A percentile compares a stretch with the other conserved stretches of the same genome.
phyloP scores from a whole-genome alignment of 805 yeast genomes.

The Spathaspora hagerdaliae region DNA sequence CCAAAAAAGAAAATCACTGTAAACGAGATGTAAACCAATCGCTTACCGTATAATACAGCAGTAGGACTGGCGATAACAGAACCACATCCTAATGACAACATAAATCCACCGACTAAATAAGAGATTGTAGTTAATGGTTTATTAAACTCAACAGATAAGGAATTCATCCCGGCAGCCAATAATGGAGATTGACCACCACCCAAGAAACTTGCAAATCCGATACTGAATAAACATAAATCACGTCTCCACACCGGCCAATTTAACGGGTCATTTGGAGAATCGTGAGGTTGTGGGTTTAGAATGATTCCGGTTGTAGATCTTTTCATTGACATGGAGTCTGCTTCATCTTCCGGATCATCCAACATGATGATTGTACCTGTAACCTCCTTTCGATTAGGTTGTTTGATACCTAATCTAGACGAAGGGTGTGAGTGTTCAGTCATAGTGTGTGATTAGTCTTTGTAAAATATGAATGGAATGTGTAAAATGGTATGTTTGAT shows the following conservation, averaged over 20 bases:
- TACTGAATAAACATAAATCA: conserved; percentile 47
- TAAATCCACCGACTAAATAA: conserved; percentile 54
- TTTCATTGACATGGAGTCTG: conserved; percentile 29
- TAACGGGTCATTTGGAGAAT: conserved; percentile 60
- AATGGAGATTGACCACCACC: conserved; percentile 64
- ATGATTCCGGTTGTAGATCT: conserved; percentile 47
- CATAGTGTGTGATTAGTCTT: too few relatives aligned
- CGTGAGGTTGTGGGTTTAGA: conserved; percentile 59
- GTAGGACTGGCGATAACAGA: conserved; percentile 55
- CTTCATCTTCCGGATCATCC: conserved; percentile 14
- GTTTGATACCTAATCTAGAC: conserved; percentile 31
- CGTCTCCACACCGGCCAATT: conserved; percentile 63
- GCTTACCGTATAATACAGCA: conserved; percentile 54
- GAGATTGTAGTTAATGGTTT: conserved; percentile 40
- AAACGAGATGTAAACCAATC: conserved; percentile 50
- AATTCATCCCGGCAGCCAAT: conserved; percentile 52
- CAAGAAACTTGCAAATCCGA: conserved; percentile 55
- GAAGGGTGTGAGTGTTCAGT: neutral
- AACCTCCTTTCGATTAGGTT: conserved; percentile 38
- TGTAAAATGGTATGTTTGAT: too few relatives aligned
- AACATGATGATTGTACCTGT: conserved; percentile 50
- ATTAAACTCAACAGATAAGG: conserved; percentile 40
- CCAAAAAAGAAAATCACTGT: conserved; percentile 48
- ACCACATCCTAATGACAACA: conserved; percentile 58
- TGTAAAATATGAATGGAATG: too few relatives aligned